Base-by-base conservation (phyloP, 768 basidiomycete genomes). In the Imleria badia region DNA sequence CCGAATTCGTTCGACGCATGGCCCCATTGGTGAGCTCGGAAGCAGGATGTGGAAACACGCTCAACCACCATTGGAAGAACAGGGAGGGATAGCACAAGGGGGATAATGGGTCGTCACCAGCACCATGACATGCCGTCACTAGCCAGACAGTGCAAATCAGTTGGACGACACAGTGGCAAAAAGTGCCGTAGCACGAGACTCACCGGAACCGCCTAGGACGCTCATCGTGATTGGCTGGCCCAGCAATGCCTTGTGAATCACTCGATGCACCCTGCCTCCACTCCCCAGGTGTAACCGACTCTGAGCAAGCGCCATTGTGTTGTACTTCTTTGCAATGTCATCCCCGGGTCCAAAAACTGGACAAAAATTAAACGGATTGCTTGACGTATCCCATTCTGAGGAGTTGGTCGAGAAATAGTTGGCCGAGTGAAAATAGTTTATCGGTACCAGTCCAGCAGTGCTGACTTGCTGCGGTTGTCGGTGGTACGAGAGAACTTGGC, bases 1-100 rank as follows among this genome's bases (percentile, higher is more conserved):
- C 88, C 1, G 94, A 94, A 72, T 89, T 88, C 20, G 95, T 94
- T 46, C 86, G 85, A 15, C 93, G 81, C 81, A 95, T 89, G 5
- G 96, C 96, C 34, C 96, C 96, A 71, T 99, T 99, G 26, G 96
- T 99, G 61, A 99, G 82, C 70, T 98, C 95, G 12, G 95, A 94
- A 2, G 94, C 95, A 0, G 96, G 96, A 71, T 99, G 93, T 0
- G 96, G 97, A 74, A 99, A 99, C n/a, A 98, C 83, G 50, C 78
- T 81, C 73, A 95, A 93, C 91, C 96, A 97, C 96, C 97, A 99
- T 47, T 87, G 78, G 77, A 98, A 98, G 76, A 98, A 91, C 49
- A 84, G 84, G n/a, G 90, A 86, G 2, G 97, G 96, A 72, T 98
- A 99, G 70, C 96, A 95, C 58, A 73, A 73, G 0, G 89, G 78